phyloP scores from a whole-genome alignment of 176 grass and related monocot genomes.

The Dendrocalamus sinicus region DNA sequence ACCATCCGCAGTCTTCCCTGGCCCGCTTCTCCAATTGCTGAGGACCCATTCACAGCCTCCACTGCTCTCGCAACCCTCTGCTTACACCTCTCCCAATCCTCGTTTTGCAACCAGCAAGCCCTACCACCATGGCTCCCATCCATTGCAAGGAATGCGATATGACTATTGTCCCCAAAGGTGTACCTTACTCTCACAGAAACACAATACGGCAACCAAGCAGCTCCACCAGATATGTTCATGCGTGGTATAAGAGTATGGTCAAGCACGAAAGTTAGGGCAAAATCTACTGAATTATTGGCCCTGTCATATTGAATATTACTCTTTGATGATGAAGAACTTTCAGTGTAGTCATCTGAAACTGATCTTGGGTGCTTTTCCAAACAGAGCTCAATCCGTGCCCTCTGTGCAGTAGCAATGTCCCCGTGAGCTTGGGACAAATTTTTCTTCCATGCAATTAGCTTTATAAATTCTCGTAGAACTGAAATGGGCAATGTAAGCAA shows the following conservation, averaged over 20 bases:
- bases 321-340: constrained; percentile 56
- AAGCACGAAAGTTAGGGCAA: constrained; percentile 83
- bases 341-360: constrained; percentile 52
- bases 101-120: constrained; percentile 67
- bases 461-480: constrained; percentile 79
- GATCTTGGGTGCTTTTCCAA: constrained; percentile 75
- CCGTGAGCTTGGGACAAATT: constrained; percentile 60
- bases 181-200: constrained; percentile 81
- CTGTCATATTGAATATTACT: constrained; percentile 95
- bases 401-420: constrained; percentile 58
- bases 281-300: constrained; percentile 71
- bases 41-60: constrained; percentile 60
- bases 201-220: constrained; percentile 88
- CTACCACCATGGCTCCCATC: constrained; percentile 87
- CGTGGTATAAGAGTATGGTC: constrained; percentile 62
- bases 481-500: constrained; percentile 88
- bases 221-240: constrained; percentile 79
- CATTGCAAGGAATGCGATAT: constrained; percentile 69
- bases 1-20: constrained; percentile 73
- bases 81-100: constrained; percentile 87
- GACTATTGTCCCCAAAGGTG: constrained; percentile 67
- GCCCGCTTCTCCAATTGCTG: constrained; percentile 54
- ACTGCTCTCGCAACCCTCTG: constrained; percentile 70
- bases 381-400: constrained; percentile 71
- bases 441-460: constrained; percentile 92